Evolutionary conservation across 345 rosid species (phyloP).

Genomic region (Populus davidiana): DNA sequence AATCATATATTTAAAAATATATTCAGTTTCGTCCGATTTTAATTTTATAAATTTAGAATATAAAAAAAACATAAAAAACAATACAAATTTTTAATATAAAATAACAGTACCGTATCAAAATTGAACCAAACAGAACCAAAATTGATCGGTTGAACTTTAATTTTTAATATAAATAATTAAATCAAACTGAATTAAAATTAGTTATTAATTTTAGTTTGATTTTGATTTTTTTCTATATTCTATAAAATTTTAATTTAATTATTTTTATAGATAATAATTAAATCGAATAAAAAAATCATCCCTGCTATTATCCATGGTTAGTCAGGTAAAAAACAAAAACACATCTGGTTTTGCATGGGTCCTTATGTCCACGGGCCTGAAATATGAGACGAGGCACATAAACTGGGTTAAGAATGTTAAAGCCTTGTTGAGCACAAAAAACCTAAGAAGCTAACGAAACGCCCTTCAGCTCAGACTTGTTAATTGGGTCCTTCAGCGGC

Average conservation of each 20-base stretch:
- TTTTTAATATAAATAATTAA: too few relatives aligned
- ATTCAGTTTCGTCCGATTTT: fast-evolving
- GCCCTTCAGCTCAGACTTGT: not conserved
- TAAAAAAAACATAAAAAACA: too few relatives aligned
- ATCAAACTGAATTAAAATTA: fast-evolving
- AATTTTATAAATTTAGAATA: too few relatives aligned
- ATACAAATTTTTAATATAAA: too few relatives aligned
- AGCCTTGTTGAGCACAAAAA: not conserved
- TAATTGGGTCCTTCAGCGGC: not conserved
- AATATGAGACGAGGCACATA: not conserved
- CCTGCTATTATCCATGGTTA: too few relatives aligned
- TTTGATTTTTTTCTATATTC: too few relatives aligned
- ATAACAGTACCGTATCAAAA: fast-evolving
- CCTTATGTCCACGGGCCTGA: not conserved
- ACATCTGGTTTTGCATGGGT: not conserved
- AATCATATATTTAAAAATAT: too few relatives aligned
- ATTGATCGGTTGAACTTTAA: fast-evolving
- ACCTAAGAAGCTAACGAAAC: not conserved
- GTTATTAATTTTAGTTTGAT: too few relatives aligned
- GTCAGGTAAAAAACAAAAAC: too few relatives aligned
- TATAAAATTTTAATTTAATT: too few relatives aligned
- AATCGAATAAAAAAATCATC: too few relatives aligned
- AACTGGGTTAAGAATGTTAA: not conserved
- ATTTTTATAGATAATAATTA: too few relatives aligned
- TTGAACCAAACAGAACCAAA: fast-evolving